Evolutionary conservation across 495 filamentous ascomycete genomes (phyloP), one percentile per base, ranked within the genome.

Genomic region (Chaetomium fimeti): DNA sequence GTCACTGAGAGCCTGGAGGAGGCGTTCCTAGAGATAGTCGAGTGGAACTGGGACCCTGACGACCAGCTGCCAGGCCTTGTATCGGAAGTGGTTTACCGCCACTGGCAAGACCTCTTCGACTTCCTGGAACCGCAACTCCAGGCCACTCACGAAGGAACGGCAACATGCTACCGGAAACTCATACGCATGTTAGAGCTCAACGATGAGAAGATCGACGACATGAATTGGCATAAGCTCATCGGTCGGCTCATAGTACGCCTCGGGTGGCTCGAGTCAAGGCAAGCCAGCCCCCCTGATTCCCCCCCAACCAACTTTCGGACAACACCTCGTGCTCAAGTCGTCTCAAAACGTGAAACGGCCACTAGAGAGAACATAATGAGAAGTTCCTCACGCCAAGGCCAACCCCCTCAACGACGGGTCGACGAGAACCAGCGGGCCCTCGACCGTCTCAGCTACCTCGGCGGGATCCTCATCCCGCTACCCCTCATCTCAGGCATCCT

Each of bases 381-480:
- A 24, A 57, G 36, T 15, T 42, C 24, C 20, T 18, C 29, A 24
- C n/a, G n/a, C 8, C 8, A 20, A 32, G 54, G 7, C 11, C 22
- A 27, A 15, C 45, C 13, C 28, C 24, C 16, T 3, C 12, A 3
- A 29, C 24, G 38, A 27, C 49, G 18, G 18, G 16, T 28, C 12
- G 73, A 76, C 36, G 69, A 71, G 63, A 72, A 76, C 66, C 68
- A 75, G 53, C 75, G 74, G 24, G 72, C 72, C 8, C 68, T 79
- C 7, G 75, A 78, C 70, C 77, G 77, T 9, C 71, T 80, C 6
- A 69, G 70, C 24, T 80, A 80, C 67, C 69, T 80, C 57, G 78
- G 76, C 64, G 78, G 78, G 1, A 65, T 80, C 3, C 69, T 80
- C 7, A 69, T 80, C 7, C 78, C 78, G 6, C 62, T 80, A 9